A percentile compares a stretch with the other conserved stretches of the same genome.
Evolutionary conservation across 2,329 filamentous ascomycete genomes (phyloP).

Genomic region (Magnaporthales sp.): DNA sequence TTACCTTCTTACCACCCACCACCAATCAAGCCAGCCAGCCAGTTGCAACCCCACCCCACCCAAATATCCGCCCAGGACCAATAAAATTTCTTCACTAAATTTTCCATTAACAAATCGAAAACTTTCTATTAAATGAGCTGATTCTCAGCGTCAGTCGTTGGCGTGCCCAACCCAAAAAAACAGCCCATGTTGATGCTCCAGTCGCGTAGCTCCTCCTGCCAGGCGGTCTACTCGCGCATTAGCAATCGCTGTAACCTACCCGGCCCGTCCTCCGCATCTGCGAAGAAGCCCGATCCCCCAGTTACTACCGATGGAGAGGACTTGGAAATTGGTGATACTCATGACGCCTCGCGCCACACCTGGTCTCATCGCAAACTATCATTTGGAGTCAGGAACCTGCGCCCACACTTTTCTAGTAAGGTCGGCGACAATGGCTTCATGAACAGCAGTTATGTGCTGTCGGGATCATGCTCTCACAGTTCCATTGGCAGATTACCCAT

Average conservation of each 20-base stretch:
- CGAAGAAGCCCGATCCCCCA: background rate
- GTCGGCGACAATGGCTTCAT: background rate
- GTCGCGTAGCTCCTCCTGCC: constrained; percentile 1
- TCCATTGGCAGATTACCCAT: background rate
- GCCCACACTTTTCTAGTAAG: background rate
- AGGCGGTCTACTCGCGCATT: constrained; percentile 12
- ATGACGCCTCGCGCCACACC: background rate
- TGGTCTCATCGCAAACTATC: background rate
- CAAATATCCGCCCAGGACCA: background rate
- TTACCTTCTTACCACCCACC: background rate
- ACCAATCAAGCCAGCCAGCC: background rate
- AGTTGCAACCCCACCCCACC: background rate
- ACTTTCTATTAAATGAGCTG: background rate
- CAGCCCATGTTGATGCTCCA: constrained; percentile 6
- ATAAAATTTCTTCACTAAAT: background rate
- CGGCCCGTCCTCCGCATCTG: background rate
- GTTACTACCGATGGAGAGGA: background rate
- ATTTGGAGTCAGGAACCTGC: background rate
- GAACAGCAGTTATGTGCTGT: background rate
- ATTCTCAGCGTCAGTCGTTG: background rate
- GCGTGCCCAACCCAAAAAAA: background rate
- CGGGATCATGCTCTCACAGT: background rate
- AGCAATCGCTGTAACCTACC: background rate
- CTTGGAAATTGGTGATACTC: background rate
- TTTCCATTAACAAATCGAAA: background rate